These are phyloP conservation scores for Solanum chaucha DNA, from an alignment of 257 asterid species.

Conservation along the genomic window DNA sequence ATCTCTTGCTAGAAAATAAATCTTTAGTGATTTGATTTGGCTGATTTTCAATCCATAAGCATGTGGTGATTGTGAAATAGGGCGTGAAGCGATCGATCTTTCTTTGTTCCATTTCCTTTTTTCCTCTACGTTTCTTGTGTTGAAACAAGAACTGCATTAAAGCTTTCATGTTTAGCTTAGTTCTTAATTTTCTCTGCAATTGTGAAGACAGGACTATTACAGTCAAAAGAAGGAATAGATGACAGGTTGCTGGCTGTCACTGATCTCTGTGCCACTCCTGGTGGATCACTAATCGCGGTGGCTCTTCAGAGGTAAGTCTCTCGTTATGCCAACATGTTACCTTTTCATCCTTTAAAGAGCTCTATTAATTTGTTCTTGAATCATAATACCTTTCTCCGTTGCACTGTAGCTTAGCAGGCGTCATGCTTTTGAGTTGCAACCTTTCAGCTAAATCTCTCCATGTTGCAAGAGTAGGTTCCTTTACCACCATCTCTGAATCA, in stretches of 20 bases:
- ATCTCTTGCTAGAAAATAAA: neutral
- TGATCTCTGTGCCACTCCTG: conserved; percentile 50
- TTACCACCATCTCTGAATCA: neutral
- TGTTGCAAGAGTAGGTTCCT: conserved; percentile 44
- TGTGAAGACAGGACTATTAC: conserved; percentile 49
- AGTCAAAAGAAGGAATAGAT: conserved; percentile 36
- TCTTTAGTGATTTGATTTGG: neutral
- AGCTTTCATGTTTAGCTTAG: neutral
- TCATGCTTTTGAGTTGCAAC: conserved; percentile 57
- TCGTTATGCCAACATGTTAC: neutral
- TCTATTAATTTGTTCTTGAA: neutral
- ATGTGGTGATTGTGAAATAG: neutral
- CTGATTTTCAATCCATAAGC: neutral
- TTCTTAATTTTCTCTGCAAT: conserved; percentile 7
- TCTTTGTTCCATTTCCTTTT: neutral
- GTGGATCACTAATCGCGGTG: conserved; percentile 65
- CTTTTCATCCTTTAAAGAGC: neutral
- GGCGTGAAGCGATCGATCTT: neutral
- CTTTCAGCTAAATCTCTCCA: conserved; percentile 40
- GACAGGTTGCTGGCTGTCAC: conserved; percentile 53
- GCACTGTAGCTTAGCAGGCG: conserved; percentile 57
- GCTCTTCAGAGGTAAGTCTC: conserved; percentile 60
- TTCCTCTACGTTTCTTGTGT: neutral
- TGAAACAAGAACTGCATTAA: neutral
- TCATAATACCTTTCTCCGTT: neutral